These are phyloP conservation scores for Candida bentonensis DNA, from an alignment of 805 yeast species.

Conservation along the genomic window DNA sequence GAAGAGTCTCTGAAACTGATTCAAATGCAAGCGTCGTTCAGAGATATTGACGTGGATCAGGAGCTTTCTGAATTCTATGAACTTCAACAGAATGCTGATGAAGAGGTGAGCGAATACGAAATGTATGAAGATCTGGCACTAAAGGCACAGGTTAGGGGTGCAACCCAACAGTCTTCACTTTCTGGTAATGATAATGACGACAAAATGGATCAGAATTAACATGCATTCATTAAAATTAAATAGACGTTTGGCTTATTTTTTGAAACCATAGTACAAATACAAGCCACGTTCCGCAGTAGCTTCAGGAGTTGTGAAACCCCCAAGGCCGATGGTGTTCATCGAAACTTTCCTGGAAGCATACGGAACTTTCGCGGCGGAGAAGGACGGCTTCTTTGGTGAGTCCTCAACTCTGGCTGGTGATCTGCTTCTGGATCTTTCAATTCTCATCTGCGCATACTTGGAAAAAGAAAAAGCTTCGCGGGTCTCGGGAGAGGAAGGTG, in stretches of 20 bases:
- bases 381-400: background rate
- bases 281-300: constrained; percentile 1
- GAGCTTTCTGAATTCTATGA: too few relatives aligned
- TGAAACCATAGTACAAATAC: background rate
- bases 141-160: too few relatives aligned
- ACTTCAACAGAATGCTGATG: too few relatives aligned
- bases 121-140: too few relatives aligned
- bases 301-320: background rate
- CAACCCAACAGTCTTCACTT: too few relatives aligned
- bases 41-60: too few relatives aligned
- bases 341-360: background rate
- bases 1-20: too few relatives aligned
- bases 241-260: background rate
- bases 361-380: background rate
- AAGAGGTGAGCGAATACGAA: too few relatives aligned
- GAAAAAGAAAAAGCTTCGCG: background rate
- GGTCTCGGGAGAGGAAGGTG: background rate
- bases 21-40: too few relatives aligned
- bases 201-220: too few relatives aligned
- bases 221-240: background rate
- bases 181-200: too few relatives aligned
- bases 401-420: background rate
- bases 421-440: background rate
- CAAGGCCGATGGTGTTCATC: constrained; percentile 1
- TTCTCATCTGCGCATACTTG: background rate